phyloP scores from a whole-genome alignment of 805 yeast genomes.

The Spathaspora passalidarum region DNA sequence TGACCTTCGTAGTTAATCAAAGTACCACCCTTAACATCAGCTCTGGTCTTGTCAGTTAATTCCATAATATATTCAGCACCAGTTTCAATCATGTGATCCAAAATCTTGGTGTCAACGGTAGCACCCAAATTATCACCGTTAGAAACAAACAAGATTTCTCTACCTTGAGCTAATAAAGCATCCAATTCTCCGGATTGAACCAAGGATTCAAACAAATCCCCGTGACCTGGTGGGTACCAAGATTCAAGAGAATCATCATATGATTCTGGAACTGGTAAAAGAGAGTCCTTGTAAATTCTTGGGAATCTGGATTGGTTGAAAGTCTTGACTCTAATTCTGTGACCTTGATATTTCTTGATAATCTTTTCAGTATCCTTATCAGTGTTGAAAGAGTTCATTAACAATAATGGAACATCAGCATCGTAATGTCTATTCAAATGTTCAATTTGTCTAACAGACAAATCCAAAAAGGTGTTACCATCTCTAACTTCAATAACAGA shows the following conservation, averaged over 20 bases:
- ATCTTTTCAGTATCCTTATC: conserved; percentile 92
- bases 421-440: conserved; percentile 86
- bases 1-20: conserved; percentile 93
- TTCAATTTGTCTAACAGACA: conserved; percentile 95
- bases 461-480: conserved; percentile 94
- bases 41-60: conserved; percentile 96
- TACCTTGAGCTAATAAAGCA: conserved; percentile 84
- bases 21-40: conserved; percentile 99
- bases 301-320: conserved; percentile 99
- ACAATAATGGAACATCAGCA: conserved; percentile 90
- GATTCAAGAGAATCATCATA: conserved; percentile 72
- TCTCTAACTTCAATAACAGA: conserved; percentile 98
- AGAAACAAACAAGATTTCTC: conserved; percentile 91
- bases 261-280: conserved; percentile 86
- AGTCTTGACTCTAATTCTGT: conserved; percentile 89
- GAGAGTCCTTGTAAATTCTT: conserved; percentile 91
- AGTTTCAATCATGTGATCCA: conserved; percentile 89
- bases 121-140: conserved; percentile 99
- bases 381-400: conserved; percentile 98
- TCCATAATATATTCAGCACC: conserved; percentile 97
- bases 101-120: conserved; percentile 87
- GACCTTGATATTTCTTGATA: conserved; percentile 95
- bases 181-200: conserved; percentile 91
- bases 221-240: conserved; percentile 99
- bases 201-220: conserved; percentile 91